Evolutionary conservation across 148 eudicot genomes (phyloP).

Genomic region (Euryodendron excelsum): DNA sequence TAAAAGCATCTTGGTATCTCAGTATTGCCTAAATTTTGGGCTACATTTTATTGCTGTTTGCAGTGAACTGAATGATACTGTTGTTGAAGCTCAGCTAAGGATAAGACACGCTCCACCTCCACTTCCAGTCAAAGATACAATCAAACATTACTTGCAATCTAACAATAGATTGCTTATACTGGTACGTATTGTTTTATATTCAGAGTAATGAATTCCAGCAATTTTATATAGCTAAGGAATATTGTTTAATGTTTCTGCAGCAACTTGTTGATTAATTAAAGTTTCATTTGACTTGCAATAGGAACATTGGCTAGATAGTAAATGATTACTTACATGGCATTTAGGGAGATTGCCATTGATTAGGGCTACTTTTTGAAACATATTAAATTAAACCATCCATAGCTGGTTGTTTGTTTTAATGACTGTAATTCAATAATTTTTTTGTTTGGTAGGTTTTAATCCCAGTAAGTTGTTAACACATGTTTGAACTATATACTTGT

Average conservation of each 20-base stretch:
- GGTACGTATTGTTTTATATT: constrained; percentile 40
- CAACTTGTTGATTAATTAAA: neutral
- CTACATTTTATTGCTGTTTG: constrained; percentile 15
- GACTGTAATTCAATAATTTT: neutral
- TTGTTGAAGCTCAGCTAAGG: constrained; percentile 90
- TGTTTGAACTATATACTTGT: no score
- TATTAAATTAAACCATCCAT: constrained; percentile 2
- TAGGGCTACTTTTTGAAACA: neutral
- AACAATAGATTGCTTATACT: constrained; percentile 78
- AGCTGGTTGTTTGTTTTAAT: neutral
- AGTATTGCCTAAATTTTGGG: neutral
- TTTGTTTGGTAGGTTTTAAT: neutral
- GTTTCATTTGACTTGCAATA: neutral
- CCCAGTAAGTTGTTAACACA: neutral
- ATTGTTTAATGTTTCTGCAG: neutral
- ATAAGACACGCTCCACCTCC: constrained; percentile 75
- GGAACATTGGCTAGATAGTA: neutral
- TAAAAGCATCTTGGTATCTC: neutral
- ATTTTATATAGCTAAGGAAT: neutral
- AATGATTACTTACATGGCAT: neutral
- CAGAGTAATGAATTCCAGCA: neutral
- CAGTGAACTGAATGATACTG: constrained; percentile 95
- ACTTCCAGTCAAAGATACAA: constrained; percentile 68
- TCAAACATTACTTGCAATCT: constrained; percentile 55
- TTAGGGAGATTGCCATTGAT: neutral